These are phyloP conservation scores for Pseudozyma pruni DNA, from an alignment of 1,284 basidiomycete genomes.

Conservation along the genomic window DNA sequence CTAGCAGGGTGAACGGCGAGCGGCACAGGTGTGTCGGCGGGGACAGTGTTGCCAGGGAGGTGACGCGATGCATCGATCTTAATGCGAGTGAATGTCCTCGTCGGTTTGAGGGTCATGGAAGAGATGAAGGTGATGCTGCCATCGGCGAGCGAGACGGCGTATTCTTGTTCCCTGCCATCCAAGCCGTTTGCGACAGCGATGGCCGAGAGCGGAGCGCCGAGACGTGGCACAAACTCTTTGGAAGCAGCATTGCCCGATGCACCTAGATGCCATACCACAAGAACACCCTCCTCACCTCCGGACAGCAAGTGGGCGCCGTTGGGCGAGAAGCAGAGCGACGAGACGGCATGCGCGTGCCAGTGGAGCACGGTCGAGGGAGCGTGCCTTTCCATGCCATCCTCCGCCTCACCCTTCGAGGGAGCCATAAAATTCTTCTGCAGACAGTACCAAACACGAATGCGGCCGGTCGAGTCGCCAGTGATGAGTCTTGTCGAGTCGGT, in stretches of 20 bases:
- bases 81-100: slow-evolving; percentile 80
- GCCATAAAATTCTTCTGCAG: slow-evolving; percentile 69
- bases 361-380: slow-evolving; percentile 86
- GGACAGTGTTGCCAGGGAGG: slow-evolving; percentile 22
- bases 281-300: slow-evolving; percentile 93
- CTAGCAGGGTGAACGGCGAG: slow-evolving; percentile 59
- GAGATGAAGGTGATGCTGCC: slow-evolving; percentile 83
- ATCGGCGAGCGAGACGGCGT: slow-evolving; percentile 83
- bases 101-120: slow-evolving; percentile 77
- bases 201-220: slow-evolving; percentile 81
- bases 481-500: slow-evolving; percentile 86
- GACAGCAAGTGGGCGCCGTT: slow-evolving; percentile 93
- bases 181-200: slow-evolving; percentile 74
- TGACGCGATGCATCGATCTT: slow-evolving; percentile 71
- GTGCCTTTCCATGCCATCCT: slow-evolving; percentile 39
- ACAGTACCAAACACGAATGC: slow-evolving; percentile 92
- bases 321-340: slow-evolving; percentile 84
- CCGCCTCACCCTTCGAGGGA: slow-evolving; percentile 45
- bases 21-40: slow-evolving; percentile 36
- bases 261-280: slow-evolving; percentile 82
- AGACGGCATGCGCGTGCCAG: slow-evolving; percentile 98
- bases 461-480: slow-evolving; percentile 87
- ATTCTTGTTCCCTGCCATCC: slow-evolving; percentile 78
- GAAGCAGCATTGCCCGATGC: slow-evolving; percentile 70
- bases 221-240: slow-evolving; percentile 81